Conservation (phyloP, 345 rosid genomes). For the Hypericum perforatum region DNA sequence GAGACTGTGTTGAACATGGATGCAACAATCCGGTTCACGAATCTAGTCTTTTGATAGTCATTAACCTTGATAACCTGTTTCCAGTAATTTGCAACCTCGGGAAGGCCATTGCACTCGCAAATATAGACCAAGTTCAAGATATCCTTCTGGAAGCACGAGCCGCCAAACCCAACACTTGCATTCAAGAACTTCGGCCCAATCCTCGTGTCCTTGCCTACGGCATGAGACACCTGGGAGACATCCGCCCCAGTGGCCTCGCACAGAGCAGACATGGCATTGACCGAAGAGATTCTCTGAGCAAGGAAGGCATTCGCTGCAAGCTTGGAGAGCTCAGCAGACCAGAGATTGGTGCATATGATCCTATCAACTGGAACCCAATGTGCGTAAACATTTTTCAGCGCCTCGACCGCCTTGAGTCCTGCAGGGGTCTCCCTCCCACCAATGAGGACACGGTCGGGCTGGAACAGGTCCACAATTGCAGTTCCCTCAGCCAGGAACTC, state of each 20-base stretch:
- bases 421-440: conserved; percentile 14
- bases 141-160: conserved; percentile 19
- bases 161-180: conserved; percentile 19
- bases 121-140: conserved; percentile 18
- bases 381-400: conserved; percentile 14
- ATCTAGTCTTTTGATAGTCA: conserved; percentile 13
- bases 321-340: conserved; percentile 26
- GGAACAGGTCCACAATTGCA: conserved; percentile 16
- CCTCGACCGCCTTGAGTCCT: conserved; percentile 14
- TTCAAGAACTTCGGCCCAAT: conserved; percentile 15
- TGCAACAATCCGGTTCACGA: conserved; percentile 11
- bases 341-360: conserved; percentile 16
- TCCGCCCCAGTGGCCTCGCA: conserved; percentile 20
- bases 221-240: conserved; percentile 12
- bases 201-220: conserved; percentile 17
- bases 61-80: conserved; percentile 16
- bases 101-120: conserved; percentile 16
- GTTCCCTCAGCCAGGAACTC: conserved; percentile 20
- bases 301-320: conserved; percentile 22
- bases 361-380: conserved; percentile 17
- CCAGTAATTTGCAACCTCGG: conserved; percentile 19
- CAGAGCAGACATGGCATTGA: conserved; percentile 25
- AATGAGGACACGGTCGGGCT: conserved; percentile 17
- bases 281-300: conserved; percentile 25
- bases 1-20: conserved; percentile 17